These are phyloP conservation scores for Rhodotorula kratochvilovae DNA, from an alignment of 768 basidiomycete species.

Conservation along the genomic window DNA sequence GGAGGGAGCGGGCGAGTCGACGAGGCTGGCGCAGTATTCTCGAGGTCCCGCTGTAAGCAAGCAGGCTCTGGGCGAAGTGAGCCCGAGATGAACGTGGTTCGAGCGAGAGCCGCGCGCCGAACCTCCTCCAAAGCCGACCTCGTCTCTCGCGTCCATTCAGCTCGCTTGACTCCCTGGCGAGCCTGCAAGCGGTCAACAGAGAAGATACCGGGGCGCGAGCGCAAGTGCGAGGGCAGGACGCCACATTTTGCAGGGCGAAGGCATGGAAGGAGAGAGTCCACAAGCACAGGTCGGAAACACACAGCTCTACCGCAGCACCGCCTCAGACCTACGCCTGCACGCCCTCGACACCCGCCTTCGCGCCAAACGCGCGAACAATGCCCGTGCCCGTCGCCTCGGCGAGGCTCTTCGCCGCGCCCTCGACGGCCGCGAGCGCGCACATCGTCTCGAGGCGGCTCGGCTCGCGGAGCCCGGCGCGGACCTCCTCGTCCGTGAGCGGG, in stretches of 20 bases:
- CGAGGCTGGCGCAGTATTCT: no score
- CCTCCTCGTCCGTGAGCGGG: constrained; percentile 31
- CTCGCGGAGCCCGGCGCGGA: constrained; percentile 33
- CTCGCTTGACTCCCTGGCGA: no score
- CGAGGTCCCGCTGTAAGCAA: no score
- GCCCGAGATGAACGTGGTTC: no score
- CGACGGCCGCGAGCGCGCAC: constrained; percentile 37
- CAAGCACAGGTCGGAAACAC: neutral
- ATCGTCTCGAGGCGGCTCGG: constrained; percentile 38
- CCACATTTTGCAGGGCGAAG: neutral
- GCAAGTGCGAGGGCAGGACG: neutral
- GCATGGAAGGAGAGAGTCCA: neutral
- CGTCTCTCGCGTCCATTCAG: no score
- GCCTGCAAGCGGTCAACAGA: no score
- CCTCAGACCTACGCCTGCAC: no score
- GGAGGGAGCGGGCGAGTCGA: no score
- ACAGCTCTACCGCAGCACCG: neutral
- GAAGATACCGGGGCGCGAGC: no score
- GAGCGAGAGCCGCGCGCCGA: no score
- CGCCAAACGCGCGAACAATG: constrained; percentile 28
- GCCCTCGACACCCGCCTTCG: constrained; percentile 26
- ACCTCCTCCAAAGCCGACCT: no score
- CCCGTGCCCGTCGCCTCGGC: constrained; percentile 33
- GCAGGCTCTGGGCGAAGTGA: no score
- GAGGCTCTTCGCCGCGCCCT: constrained; percentile 37